phyloP scores from a whole-genome alignment of 257 asterid genomes.

The Mentha longifolia region DNA sequence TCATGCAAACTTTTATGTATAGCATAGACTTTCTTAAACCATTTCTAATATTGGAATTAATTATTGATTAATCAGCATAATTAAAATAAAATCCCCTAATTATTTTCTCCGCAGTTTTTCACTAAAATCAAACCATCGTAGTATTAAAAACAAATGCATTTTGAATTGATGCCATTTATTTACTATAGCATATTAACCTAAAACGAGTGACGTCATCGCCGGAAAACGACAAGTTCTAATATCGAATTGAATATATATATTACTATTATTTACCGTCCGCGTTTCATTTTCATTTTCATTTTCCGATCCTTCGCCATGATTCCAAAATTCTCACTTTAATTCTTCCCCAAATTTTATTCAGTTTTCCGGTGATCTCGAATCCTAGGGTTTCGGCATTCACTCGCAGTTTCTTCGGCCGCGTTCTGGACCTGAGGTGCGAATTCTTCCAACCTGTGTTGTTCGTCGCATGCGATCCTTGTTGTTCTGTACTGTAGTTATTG shows the following conservation, averaged over 20 bases:
- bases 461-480: constrained; percentile 32
- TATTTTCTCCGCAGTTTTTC: no score
- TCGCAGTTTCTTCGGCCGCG: constrained; percentile 20
- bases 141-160: no score
- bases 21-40: no score
- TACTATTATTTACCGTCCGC: neutral
- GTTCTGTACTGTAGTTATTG: neutral
- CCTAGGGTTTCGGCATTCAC: constrained; percentile 34
- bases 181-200: neutral
- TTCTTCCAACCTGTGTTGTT: constrained; percentile 3
- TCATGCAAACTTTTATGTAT: no score
- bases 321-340: constrained; percentile 32
- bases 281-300: constrained; percentile 22
- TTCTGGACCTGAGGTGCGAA: constrained; percentile 33
- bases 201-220: neutral
- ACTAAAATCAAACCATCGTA: no score
- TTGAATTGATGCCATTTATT: neutral
- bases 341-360: constrained; percentile 9
- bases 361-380: constrained; percentile 31
- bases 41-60: no score
- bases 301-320: constrained; percentile 21
- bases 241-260: neutral
- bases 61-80: no score
- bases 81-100: no score
- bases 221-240: constrained; percentile 22